Percentiles rank a stretch among this genome's conserved stretches.
phyloP scores from a whole-genome alignment of 2,329 filamentous ascomycete genomes.

The Didymellaceae sp. region DNA sequence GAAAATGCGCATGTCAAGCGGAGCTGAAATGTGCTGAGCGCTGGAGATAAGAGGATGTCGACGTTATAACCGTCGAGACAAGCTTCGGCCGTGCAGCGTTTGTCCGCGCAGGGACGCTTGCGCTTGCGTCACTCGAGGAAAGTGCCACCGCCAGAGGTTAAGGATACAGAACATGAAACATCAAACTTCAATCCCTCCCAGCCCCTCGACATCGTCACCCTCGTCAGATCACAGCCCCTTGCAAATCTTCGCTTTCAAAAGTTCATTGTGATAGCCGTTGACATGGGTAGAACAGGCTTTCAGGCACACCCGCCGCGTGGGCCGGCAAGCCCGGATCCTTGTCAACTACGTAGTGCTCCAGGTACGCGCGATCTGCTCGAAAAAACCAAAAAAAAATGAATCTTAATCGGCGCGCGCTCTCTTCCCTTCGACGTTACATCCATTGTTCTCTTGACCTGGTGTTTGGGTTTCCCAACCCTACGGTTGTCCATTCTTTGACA shows the following conservation, averaged over 20 bases:
- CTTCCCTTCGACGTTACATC: constrained; percentile 13
- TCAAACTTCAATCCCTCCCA: not conserved
- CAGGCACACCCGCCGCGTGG: constrained; percentile 14
- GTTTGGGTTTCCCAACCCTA: constrained; percentile 12
- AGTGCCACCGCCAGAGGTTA: not conserved
- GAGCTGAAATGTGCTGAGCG: not conserved
- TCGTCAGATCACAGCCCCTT: constrained; percentile 6
- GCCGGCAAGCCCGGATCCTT: constrained; percentile 16
- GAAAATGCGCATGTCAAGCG: not conserved
- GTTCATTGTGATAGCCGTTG: constrained; percentile 18
- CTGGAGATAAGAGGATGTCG: constrained; percentile 2
- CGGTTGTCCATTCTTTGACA: constrained; percentile 17
- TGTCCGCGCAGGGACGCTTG: constrained; percentile 5
- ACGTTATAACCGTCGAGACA: constrained; percentile 3
- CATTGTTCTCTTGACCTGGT: constrained; percentile 14
- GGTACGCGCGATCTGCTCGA: constrained; percentile 1
- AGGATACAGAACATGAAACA: constrained; percentile 4
- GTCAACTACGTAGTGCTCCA: constrained; percentile 19
- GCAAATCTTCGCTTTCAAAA: not conserved
- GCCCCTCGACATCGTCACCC: constrained; percentile 6
- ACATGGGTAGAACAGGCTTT: constrained; percentile 24
- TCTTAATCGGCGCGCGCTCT: not conserved
- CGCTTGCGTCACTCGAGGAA: not conserved
- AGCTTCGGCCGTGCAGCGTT: constrained; percentile 17
- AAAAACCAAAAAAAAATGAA: constrained; percentile 13